These are phyloP conservation scores for Penicillium sp. DNA, from an alignment of 2,329 filamentous ascomycete genomes.

Conservation along the genomic window DNA sequence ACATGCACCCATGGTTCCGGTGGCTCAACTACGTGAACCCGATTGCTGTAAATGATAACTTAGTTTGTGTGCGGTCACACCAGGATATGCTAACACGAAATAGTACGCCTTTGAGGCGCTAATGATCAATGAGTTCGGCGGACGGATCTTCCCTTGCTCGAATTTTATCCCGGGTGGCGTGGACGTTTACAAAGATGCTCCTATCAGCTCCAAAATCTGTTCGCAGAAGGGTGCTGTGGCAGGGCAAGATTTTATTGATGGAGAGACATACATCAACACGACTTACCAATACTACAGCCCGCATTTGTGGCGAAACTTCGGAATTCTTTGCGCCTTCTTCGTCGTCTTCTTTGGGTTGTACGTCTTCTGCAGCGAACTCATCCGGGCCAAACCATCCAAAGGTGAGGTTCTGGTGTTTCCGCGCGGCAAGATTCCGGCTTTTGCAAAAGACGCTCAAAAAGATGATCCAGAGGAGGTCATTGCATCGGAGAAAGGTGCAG, in stretches of 20 bases:
- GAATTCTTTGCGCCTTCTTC: constrained; percentile 63
- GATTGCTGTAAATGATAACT: constrained; percentile 51
- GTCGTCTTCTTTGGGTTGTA: constrained; percentile 59
- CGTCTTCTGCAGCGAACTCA: constrained; percentile 61
- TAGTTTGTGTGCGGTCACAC: background rate
- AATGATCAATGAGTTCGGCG: constrained; percentile 79
- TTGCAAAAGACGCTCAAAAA: constrained; percentile 26
- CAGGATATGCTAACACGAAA: background rate
- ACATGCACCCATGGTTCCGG: constrained; percentile 77
- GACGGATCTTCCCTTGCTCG: constrained; percentile 56
- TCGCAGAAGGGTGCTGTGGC: constrained; percentile 56
- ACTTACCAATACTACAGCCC: constrained; percentile 56
- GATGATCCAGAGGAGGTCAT: constrained; percentile 23
- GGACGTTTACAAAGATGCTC: constrained; percentile 40
- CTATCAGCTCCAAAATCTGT: constrained; percentile 52
- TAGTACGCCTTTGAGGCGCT: constrained; percentile 75
- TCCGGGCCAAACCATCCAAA: constrained; percentile 65
- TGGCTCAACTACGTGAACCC: constrained; percentile 84
- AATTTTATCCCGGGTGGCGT: constrained; percentile 44
- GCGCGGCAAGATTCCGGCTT: constrained; percentile 61
- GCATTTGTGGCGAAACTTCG: constrained; percentile 67
- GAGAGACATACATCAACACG: constrained; percentile 56
- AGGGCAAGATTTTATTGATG: constrained; percentile 54
- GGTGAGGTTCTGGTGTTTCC: constrained; percentile 73
- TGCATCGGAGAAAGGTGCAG: constrained; percentile 38